Base-by-base conservation (phyloP, 768 basidiomycete genomes). In the Hericium erinaceus region DNA sequence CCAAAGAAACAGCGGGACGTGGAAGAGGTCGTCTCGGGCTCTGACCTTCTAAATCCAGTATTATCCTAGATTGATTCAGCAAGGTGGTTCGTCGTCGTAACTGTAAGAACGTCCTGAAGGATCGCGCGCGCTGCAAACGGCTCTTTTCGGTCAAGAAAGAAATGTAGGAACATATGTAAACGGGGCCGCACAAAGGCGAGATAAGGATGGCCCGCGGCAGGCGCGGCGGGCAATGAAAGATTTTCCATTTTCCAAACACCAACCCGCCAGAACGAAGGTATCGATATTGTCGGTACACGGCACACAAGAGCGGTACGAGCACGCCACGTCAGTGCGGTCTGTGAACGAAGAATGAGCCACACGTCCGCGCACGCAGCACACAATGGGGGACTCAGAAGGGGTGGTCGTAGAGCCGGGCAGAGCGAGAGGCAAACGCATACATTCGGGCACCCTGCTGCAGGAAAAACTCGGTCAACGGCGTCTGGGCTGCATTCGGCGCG, bases 391-490 rank as follows among this genome's bases (percentile, higher is more conserved):
- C 62, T 63, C 57, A 63, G 57, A 61, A 61, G 58, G 62, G 37
- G 57, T 54, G 55, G n/a, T 61, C 60, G 41, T 52, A 58, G 41
- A 58, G 22, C 48, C 64, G 59, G 37, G 62, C 62, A 60, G 62
- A 52, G 52, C 62, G 62, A 63, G 75, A 72, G 61, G 73, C 73
- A 70, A 78, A 74, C 58, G 79, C 77, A 67, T 79, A 79, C 69
- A 81, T 79, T 62, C 77, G 77, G 57, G 81, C 79, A 48, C 78
- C 79, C 67, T 84, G 82, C 56, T 78, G 69, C 62, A 81, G 67
- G 57, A 84, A 83, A 64, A 76, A 81, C 61, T 80, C 75, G 49
- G 82, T 84, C 41, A 84, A 70, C 22, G 75, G 75, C 46, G 82
- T 82, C 54, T 73, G 74, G 38, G 73, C 78, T 75, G 64, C 55